These are phyloP conservation scores for Trichosporon coremiiforme DNA, from an alignment of 1,284 basidiomycete species.

Conservation along the genomic window DNA sequence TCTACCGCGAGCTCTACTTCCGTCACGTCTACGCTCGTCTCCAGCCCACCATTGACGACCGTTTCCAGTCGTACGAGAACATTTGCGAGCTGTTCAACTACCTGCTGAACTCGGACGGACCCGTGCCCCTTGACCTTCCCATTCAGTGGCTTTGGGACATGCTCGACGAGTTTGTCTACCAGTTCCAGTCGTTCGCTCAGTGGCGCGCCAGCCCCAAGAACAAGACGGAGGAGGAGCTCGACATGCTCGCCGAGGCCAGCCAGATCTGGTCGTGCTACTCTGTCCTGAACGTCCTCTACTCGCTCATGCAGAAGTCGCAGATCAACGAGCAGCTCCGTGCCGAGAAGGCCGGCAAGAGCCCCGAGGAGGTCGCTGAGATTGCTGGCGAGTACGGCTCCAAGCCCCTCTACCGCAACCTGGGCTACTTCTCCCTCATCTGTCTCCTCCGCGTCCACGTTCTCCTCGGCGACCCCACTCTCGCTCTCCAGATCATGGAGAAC, in stretches of 20 bases:
- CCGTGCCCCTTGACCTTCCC: conserved; percentile 86
- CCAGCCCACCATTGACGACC: conserved; percentile 92
- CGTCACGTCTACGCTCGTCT: conserved; percentile 91
- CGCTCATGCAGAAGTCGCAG: conserved; percentile 92
- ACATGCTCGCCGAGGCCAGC: conserved; percentile 71
- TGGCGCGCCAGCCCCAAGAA: conserved; percentile 82
- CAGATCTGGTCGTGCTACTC: conserved; percentile 97
- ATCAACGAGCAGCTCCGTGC: conserved; percentile 92
- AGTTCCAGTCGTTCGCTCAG: conserved; percentile 93
- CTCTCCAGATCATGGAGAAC: conserved; percentile 91
- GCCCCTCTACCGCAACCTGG: conserved; percentile 92
- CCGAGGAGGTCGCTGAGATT: conserved; percentile 79
- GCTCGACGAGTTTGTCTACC: conserved; percentile 99
- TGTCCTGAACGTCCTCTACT: conserved; percentile 96
- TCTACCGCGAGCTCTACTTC: conserved; percentile 76
- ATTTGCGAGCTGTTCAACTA: conserved; percentile 98
- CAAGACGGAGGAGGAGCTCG: conserved; percentile 87
- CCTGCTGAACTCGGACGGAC: conserved; percentile 92
- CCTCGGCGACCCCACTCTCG: conserved; percentile 89
- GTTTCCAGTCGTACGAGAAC: conserved; percentile 98
- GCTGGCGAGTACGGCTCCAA: conserved; percentile 88
- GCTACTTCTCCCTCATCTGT: conserved; percentile 95
- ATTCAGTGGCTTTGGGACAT: conserved; percentile 99
- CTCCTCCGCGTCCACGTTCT: conserved; percentile 93
- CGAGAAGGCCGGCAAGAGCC: conserved; percentile 72